Conservation (phyloP, 306 rosid genomes). For the Quercus dentata region DNA sequence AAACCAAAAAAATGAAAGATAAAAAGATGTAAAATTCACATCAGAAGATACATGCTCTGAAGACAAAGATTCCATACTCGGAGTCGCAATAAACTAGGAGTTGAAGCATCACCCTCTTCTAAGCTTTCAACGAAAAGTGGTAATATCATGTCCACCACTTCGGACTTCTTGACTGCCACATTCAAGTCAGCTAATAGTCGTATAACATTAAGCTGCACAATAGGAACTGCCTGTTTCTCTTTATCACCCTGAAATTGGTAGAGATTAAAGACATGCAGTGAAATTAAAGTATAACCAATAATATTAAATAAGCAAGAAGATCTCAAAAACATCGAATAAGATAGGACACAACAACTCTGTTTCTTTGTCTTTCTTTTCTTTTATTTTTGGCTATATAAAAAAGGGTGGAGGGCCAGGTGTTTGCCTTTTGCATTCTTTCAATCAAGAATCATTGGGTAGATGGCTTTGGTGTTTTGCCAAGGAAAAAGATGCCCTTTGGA, state of each 20-base stretch:
- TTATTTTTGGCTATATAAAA: no score
- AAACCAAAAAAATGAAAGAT: conserved; percentile 3
- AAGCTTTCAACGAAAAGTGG: conserved; percentile 92
- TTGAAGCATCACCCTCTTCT: conserved; percentile 98
- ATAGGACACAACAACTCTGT: conserved; percentile 1
- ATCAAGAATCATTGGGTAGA: no score
- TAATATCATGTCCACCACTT: conserved; percentile 83
- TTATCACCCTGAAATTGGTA: conserved; percentile 68
- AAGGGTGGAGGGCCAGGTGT: no score
- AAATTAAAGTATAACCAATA: conserved; percentile 4
- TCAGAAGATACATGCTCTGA: conserved; percentile 31
- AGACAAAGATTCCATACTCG: conserved; percentile 64
- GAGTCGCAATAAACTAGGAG: conserved; percentile 91
- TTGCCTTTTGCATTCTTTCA: no score
- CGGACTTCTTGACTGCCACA: conserved; percentile 74
- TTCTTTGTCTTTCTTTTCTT: no score
- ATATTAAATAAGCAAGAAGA: conserved; percentile 15
- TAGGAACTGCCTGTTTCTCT: conserved; percentile 77
- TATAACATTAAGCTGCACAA: conserved; percentile 85
- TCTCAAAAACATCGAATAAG: not conserved
- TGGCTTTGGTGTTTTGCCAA: no score
- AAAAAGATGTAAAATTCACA: conserved; percentile 15
- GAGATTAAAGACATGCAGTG: conserved; percentile 21
- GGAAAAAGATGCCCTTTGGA: no score
- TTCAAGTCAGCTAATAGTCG: conserved; percentile 77